Evolutionary conservation across 2,329 filamentous ascomycete genomes (phyloP), one percentile per base, ranked within the genome.

Genomic region (Hysterium pulicare): DNA sequence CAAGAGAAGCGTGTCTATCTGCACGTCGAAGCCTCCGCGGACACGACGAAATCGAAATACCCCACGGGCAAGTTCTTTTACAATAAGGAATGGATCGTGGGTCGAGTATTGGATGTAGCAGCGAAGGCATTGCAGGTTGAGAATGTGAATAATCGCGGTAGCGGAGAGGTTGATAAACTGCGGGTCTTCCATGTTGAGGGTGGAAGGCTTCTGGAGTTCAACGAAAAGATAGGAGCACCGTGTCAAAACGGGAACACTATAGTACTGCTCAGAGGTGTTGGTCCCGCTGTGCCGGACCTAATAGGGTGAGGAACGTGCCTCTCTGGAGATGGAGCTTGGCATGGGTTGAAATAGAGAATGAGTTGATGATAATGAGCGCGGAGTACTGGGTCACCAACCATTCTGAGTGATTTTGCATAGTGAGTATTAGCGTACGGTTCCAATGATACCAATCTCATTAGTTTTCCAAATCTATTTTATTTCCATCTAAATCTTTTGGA

Each of bases 151-250:
- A 94, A 94, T 57, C 77, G 85, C 54, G 83, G 81, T 1, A 79
- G 77, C 2, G 78, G 84, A 10, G 88, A 94, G 70, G 83, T 86
- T 62, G 84, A 90, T 45, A 86, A 86, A 66, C 65, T 98, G 51
- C 73, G 93, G 7, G 82, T 98, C 0, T 98, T 95, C 59, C 90
- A 97, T 63, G 87, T 98, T 0, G 90, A 98, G 62, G 87, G 86
- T 0, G 93, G 93, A 0, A 74, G 89, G 44, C 66, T 98, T 48
- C 67, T 98, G 49, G 90, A 93, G 46, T 98, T 94, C 58, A 82
- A 79, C 19, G 90, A 96, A 68, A 90, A 91, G 72, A 74, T 95
- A 42, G 90, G 89, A 4, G 74, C 75, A 40, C 76, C 75, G 21
- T 73, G 94, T 45, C 80, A 81, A 50, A 90, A 80, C 53, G 93